Conservation (phyloP, 805 yeast species). For the Teunomyces aglyptinius region DNA sequence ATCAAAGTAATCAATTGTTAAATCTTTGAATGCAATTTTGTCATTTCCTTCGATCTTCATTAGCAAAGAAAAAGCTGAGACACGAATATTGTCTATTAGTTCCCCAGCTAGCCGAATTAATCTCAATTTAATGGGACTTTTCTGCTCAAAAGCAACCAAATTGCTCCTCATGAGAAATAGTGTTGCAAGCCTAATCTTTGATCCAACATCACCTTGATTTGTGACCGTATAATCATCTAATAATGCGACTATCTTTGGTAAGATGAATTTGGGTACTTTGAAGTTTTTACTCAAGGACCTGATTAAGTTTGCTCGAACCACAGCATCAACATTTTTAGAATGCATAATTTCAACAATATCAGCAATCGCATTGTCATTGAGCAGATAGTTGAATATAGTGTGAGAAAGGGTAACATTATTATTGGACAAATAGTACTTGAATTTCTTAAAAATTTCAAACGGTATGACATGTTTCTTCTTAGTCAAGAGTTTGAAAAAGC, state of each 20-base stretch:
- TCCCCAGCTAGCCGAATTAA: slow-evolving; percentile 63
- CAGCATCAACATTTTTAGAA: slow-evolving; percentile 24
- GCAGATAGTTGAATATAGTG: slow-evolving; percentile 29
- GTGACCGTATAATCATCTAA: slow-evolving; percentile 78
- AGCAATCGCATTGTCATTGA: slow-evolving; percentile 12
- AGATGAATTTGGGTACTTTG: not conserved
- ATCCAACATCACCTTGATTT: slow-evolving; percentile 90
- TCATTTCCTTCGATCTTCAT: slow-evolving; percentile 15
- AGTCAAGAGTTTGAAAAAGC: slow-evolving; percentile 16
- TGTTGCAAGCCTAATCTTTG: slow-evolving; percentile 58
- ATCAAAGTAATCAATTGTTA: slow-evolving; percentile 3
- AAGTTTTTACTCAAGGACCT: slow-evolving; percentile 16
- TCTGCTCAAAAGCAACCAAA: slow-evolving; percentile 4
- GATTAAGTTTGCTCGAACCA: slow-evolving; percentile 25
- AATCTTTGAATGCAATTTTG: not conserved
- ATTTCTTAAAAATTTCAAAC: slow-evolving; percentile 18
- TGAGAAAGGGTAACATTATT: slow-evolving; percentile 39
- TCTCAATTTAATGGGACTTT: slow-evolving; percentile 23
- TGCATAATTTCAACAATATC: slow-evolving; percentile 26
- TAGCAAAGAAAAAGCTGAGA: slow-evolving; percentile 40
- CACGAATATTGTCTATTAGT: slow-evolving; percentile 54
- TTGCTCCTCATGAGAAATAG: slow-evolving; percentile 39
- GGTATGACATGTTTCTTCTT: slow-evolving; percentile 7
- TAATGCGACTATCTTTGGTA: slow-evolving; percentile 25
- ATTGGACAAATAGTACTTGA: slow-evolving; percentile 37